A percentile compares a stretch with the other conserved stretches of the same genome.
Conservation (phyloP, 2,329 filamentous ascomycete species). For the Phyllachora maydis region DNA sequence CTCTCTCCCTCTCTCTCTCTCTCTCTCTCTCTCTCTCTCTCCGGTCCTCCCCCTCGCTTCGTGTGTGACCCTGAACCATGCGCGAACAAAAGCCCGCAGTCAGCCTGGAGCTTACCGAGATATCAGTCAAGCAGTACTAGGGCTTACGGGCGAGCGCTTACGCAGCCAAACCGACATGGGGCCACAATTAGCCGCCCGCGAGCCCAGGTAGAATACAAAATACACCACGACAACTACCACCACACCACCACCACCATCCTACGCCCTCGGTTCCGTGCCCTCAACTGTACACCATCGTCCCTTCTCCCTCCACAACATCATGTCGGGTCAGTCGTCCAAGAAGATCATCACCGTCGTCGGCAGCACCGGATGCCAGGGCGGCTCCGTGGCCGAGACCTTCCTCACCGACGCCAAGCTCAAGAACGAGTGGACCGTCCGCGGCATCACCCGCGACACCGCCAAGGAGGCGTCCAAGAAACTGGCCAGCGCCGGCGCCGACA, state of each 20-base stretch:
- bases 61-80: too few relatives aligned
- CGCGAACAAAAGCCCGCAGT: too few relatives aligned
- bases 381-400: constrained; percentile 25
- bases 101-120: too few relatives aligned
- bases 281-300: not conserved
- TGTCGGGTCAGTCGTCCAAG: not conserved
- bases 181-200: not conserved
- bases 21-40: too few relatives aligned
- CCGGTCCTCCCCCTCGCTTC: too few relatives aligned
- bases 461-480: constrained; percentile 22
- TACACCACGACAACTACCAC: not conserved
- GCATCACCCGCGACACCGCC: constrained; percentile 26
- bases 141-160: too few relatives aligned
- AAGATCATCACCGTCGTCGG: constrained; percentile 29
- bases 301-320: not conserved
- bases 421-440: constrained; percentile 28
- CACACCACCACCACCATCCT: not conserved
- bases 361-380: constrained; percentile 39
- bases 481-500: constrained; percentile 21
- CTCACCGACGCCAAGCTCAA: constrained; percentile 17
- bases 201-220: not conserved
- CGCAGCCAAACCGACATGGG: too few relatives aligned
- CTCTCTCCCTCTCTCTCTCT: too few relatives aligned
- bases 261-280: not conserved
- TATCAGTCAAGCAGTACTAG: too few relatives aligned